Evolutionary conservation across 768 basidiomycete species (phyloP), one percentile per base, ranked within the genome.

Genomic region (Serendipita sp.): DNA sequence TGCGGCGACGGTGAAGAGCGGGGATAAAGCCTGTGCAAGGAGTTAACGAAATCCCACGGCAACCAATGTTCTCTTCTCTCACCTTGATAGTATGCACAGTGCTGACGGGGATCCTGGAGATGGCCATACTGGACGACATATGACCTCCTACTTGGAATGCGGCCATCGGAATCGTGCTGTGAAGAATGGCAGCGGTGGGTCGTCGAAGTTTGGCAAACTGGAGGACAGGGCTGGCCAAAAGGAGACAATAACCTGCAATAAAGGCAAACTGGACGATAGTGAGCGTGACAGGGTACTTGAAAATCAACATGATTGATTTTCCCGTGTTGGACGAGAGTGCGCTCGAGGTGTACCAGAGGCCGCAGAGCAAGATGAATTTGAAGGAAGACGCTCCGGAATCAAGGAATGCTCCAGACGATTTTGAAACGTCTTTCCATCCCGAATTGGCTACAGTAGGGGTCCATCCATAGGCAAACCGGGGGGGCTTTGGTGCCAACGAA

Each of bases 21-120:
- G 96, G 0, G 96, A 97, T 47, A 98, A 77, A 0, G 96, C 96
- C 96, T 98, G 68, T 18, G 41, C 11, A 65, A 24, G 24, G 24
- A 24, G 24, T 24, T 24, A 24, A 24, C 24, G 24, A 24, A 24
- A 24, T 24, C 24, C 24, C 24, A 24, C 24, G 24, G 24, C 37
- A 7, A 11, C 24, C 24, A 24, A 24, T 24, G 24, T 24, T 24
- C 24, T 24, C 24, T 24, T 24, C 24, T 73, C 80, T 69, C 70
- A 95, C 95, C 86, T 99, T 99, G 76, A 98, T 97, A 54, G 95
- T 98, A 74, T 99, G 96, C 13, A 97, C 93, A 0, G 96, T 99
- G 77, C 89, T 92, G 66, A 99, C 96, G 2, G 89, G 92, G 67
- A 97, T 95, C 62, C 92, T 80, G 58, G 93, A 92, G 63, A 97